Evolutionary conservation across 352 stramenopile genomes (phyloP).

Genomic region (Pythium guiyangense): DNA sequence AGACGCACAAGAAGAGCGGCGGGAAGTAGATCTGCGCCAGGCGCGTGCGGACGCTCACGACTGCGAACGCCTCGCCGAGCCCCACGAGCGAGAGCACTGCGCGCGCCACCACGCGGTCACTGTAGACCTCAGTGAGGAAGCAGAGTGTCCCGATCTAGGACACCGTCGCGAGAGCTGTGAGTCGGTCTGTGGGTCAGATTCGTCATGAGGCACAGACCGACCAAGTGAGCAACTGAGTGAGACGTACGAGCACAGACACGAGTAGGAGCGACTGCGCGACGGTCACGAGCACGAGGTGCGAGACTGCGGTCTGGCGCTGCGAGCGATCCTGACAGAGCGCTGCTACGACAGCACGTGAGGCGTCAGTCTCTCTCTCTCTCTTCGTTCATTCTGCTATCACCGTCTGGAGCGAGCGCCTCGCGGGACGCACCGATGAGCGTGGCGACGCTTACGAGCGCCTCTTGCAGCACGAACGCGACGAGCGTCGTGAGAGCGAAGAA

Average conservation of each 20-base stretch:
- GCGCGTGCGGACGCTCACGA: slow-evolving; percentile 78
- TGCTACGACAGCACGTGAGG: slow-evolving; percentile 5
- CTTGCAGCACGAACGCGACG: slow-evolving; percentile 89
- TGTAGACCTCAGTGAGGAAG: slow-evolving; percentile 95
- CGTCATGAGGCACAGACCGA: not conserved
- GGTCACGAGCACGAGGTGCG: slow-evolving; percentile 83
- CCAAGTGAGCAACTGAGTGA: not conserved
- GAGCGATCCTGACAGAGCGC: slow-evolving; percentile 84
- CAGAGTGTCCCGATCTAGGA: slow-evolving; percentile 91
- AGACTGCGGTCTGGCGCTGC: slow-evolving; percentile 59
- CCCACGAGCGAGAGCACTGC: slow-evolving; percentile 87
- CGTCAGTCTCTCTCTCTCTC: too few species aligned
- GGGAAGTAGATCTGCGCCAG: slow-evolving; percentile 84
- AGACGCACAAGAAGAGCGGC: slow-evolving; percentile 90
- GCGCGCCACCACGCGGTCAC: slow-evolving; percentile 89
- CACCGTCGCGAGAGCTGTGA: not conserved
- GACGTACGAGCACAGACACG: slow-evolving; percentile 87
- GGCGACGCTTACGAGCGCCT: slow-evolving; percentile 93
- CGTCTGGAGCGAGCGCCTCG: too few species aligned
- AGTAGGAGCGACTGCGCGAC: slow-evolving; percentile 92
- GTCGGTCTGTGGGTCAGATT: not conserved
- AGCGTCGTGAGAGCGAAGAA: slow-evolving; percentile 94
- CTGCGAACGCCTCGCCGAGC: slow-evolving; percentile 88
- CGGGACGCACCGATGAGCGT: slow-evolving; percentile 72
- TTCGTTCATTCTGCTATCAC: too few species aligned